phyloP scores from a whole-genome alignment of 345 rosid genomes.

The Populus ilicifolia region DNA sequence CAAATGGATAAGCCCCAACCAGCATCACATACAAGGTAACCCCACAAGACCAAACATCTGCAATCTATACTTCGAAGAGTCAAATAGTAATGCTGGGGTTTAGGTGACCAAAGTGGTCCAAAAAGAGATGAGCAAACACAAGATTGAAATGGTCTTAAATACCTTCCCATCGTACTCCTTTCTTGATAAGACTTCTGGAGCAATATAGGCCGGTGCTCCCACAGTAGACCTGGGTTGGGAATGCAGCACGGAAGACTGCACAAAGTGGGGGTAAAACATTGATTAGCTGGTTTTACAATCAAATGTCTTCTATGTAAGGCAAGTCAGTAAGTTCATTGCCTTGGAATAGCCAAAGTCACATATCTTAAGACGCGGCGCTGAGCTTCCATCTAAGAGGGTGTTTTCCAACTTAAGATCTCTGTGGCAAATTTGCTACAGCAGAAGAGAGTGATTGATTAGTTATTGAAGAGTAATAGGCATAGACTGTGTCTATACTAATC shows the following conservation, averaged over 20 bases:
- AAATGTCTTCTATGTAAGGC: neutral
- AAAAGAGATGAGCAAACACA: neutral
- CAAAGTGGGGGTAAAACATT: neutral
- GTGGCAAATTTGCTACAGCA: constrained; percentile 25
- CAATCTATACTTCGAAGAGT: constrained; percentile 8
- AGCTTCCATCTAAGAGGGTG: constrained; percentile 20
- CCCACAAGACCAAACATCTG: constrained; percentile 33
- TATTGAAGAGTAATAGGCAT: neutral
- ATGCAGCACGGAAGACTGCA: constrained; percentile 24
- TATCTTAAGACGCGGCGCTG: constrained; percentile 20
- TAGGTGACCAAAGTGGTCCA: neutral
- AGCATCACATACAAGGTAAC: constrained; percentile 31
- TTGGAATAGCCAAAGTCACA: constrained; percentile 28
- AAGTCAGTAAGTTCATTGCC: constrained; percentile 1
- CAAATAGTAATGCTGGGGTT: neutral
- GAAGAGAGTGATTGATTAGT: neutral
- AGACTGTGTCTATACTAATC: neutral
- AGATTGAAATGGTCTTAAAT: neutral
- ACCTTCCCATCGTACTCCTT: constrained; percentile 29
- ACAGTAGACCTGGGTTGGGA: constrained; percentile 28
- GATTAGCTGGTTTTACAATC: neutral
- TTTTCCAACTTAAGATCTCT: constrained; percentile 28
- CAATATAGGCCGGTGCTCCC: constrained; percentile 27
- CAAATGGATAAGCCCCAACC: constrained; percentile 27
- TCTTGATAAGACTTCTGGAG: constrained; percentile 25